phyloP scores from a whole-genome alignment of 345 rosid genomes.

The Trapa bicornis region DNA sequence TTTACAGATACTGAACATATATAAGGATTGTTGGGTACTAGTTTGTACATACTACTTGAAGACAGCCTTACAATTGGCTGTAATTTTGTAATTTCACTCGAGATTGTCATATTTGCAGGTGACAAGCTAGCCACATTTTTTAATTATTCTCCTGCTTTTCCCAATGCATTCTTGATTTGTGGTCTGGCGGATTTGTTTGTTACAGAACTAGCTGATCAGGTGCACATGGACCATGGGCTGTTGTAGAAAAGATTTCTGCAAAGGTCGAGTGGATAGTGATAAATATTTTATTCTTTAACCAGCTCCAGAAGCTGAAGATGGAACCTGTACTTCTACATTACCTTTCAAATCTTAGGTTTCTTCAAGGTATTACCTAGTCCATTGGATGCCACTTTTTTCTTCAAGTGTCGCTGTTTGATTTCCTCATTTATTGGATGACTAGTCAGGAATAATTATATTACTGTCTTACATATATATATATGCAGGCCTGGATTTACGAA shows the following conservation, averaged over 20 bases:
- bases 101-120: constrained; percentile 32
- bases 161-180: constrained; percentile 80
- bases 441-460: background rate
- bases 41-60: background rate
- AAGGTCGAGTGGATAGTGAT: background rate
- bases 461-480: background rate
- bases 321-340: constrained; percentile 92
- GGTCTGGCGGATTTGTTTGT: constrained; percentile 85
- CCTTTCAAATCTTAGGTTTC: constrained; percentile 70
- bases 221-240: constrained; percentile 9
- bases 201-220: constrained; percentile 93
- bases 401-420: background rate
- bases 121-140: constrained; percentile 71
- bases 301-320: constrained; percentile 95
- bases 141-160: constrained; percentile 57
- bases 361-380: constrained; percentile 41
- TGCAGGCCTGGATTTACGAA: constrained; percentile 87
- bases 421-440: background rate
- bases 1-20: background rate
- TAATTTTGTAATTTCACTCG: constrained; percentile 4
- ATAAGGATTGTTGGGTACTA: background rate
- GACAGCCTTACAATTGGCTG: background rate
- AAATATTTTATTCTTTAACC: background rate
- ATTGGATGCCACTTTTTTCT: background rate
- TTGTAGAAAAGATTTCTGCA: background rate